A percentile compares a stretch with the other conserved stretches of the same genome.
phyloP scores from a whole-genome alignment of 2,329 filamentous ascomycete species.

The Pseudocercospora pini-densiflorae region DNA sequence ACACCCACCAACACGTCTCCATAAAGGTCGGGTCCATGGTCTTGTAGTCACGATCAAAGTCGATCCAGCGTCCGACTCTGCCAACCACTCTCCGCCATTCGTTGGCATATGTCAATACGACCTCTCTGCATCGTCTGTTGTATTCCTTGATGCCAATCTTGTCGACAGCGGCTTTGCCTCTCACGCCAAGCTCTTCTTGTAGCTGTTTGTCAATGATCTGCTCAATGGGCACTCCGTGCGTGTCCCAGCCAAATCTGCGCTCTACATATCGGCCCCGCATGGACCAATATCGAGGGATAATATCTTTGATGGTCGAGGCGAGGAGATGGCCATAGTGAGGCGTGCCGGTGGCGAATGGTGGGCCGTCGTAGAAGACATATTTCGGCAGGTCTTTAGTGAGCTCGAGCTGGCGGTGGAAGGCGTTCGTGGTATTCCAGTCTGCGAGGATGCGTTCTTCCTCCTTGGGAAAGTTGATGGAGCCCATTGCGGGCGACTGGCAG shows the following conservation, averaged over 20 bases:
- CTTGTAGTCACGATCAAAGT: slow-evolving; percentile 98
- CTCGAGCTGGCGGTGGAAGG: slow-evolving; percentile 86
- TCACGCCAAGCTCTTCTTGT: slow-evolving; percentile 69
- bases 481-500: slow-evolving; percentile 42
- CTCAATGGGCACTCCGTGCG: slow-evolving; percentile 92
- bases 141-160: slow-evolving; percentile 86
- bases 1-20: slow-evolving; percentile 97
- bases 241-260: slow-evolving; percentile 93
- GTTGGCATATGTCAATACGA: slow-evolving; percentile 86
- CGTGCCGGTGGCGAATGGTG: slow-evolving; percentile 60
- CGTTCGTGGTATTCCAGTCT: slow-evolving; percentile 89
- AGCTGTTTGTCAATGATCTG: slow-evolving; percentile 95
- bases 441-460: slow-evolving; percentile 85
- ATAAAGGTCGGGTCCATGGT: slow-evolving; percentile 96
- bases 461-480: slow-evolving; percentile 77
- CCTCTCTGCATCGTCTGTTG: slow-evolving; percentile 87
- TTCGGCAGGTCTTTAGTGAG: slow-evolving; percentile 80
- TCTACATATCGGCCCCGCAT: slow-evolving; percentile 96
- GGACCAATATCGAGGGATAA: slow-evolving; percentile 94
- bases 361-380: slow-evolving; percentile 91
- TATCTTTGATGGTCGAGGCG: slow-evolving; percentile 95
- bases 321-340: slow-evolving; percentile 78
- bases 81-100: slow-evolving; percentile 92
- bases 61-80: slow-evolving; percentile 90
- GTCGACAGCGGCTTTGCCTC: slow-evolving; percentile 83